These are phyloP conservation scores for Cladophialophora psammophila DNA, from an alignment of 2,329 filamentous ascomycete species.

Conservation along the genomic window DNA sequence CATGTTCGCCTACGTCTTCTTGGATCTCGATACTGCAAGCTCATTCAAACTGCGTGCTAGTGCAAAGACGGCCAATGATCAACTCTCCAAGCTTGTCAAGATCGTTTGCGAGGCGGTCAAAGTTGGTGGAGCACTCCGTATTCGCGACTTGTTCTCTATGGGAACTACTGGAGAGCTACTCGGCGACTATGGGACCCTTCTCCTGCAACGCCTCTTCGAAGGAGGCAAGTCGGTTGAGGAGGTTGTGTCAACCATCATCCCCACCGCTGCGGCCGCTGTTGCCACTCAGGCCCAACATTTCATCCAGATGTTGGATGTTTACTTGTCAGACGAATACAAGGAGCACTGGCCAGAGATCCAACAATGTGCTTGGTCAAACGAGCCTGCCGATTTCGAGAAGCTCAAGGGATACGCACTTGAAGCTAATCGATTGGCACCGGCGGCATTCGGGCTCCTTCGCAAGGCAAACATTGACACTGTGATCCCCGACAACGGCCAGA, in stretches of 20 bases:
- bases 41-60: conserved; percentile 39
- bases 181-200: conserved; percentile 62
- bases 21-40: conserved; percentile 41
- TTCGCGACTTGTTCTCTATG: conserved; percentile 40
- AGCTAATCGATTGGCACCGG: conserved; percentile 39
- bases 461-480: conserved; percentile 33
- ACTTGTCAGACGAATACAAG: conserved; percentile 55
- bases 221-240: conserved; percentile 56
- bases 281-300: conserved; percentile 66
- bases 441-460: conserved; percentile 40
- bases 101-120: conserved; percentile 36
- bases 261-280: conserved; percentile 64
- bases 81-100: conserved; percentile 39
- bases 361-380: conserved; percentile 39
- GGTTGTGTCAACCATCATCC: conserved; percentile 65
- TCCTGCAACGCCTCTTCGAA: conserved; percentile 62
- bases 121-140: conserved; percentile 50
- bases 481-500: conserved; percentile 36
- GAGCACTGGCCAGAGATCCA: conserved; percentile 41
- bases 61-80: conserved; percentile 36
- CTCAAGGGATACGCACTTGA: conserved; percentile 42
- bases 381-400: conserved; percentile 40
- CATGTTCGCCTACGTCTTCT: conserved; percentile 44
- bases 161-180: conserved; percentile 46
- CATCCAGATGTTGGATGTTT: conserved; percentile 64